These are phyloP conservation scores for Hyphopichia khmerensis DNA, from an alignment of 1,139 yeast species.

Conservation along the genomic window DNA sequence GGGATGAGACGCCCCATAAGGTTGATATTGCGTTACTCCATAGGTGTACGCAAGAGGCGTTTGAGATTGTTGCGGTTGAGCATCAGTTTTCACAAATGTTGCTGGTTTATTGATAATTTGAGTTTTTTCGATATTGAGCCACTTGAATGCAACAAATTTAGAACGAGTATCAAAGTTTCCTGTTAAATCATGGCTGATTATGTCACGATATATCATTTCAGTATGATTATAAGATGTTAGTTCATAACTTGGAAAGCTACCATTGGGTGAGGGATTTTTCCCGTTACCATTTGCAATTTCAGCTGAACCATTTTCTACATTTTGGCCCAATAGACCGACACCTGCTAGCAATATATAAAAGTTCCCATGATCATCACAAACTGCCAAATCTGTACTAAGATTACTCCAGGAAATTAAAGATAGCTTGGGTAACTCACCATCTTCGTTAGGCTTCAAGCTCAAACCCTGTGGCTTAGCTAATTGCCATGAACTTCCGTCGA, in stretches of 20 bases:
- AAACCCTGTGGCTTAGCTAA: conserved; percentile 54
- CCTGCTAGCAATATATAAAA: conserved; percentile 50
- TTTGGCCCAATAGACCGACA: conserved; percentile 32
- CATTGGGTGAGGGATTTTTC: conserved; percentile 5
- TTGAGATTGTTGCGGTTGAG: conserved; percentile 1
- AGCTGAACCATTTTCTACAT: background rate
- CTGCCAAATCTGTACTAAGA: conserved; percentile 53
- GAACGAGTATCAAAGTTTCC: conserved; percentile 11
- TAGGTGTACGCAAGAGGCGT: conserved; percentile 40
- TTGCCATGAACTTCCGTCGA: conserved; percentile 66
- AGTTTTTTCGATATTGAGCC: conserved; percentile 71
- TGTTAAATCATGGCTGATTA: conserved; percentile 20
- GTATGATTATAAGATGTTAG: conserved; percentile 47
- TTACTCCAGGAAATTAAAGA: conserved; percentile 47
- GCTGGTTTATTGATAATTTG: conserved; percentile 58
- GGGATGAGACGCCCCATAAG: conserved; percentile 71
- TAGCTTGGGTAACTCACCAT: conserved; percentile 25
- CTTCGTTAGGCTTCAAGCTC: conserved; percentile 37
- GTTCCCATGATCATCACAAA: conserved; percentile 49
- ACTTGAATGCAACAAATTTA: conserved; percentile 53
- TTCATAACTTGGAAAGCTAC: conserved; percentile 36
- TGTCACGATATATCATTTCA: conserved; percentile 46
- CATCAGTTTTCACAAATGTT: conserved; percentile 20
- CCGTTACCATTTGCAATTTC: conserved; percentile 5
- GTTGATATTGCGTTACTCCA: conserved; percentile 56